Evolutionary conservation across 148 eudicot species (phyloP).

Genomic region (Arbutus unedo): DNA sequence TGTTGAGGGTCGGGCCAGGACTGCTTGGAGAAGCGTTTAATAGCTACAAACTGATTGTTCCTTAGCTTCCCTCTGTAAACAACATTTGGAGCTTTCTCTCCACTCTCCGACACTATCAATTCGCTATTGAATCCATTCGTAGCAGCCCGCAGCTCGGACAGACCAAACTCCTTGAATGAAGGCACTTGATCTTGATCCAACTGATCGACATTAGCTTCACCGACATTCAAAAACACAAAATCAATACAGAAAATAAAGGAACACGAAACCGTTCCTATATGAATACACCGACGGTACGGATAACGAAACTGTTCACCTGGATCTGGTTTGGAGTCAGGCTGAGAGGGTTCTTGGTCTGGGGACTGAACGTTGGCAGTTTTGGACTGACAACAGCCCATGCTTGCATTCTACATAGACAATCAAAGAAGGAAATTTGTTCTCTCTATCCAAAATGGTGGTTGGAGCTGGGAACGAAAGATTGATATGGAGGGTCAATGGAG

Average conservation of each 20-base stretch:
- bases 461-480: neutral
- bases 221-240: constrained; percentile 4
- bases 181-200: constrained; percentile 53
- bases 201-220: constrained; percentile 39
- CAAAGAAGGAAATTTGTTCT: neutral
- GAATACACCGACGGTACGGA: neutral
- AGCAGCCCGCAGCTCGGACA: constrained; percentile 49
- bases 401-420: constrained; percentile 26
- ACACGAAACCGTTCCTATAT: neutral
- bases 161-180: constrained; percentile 45
- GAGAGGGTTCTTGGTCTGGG: constrained; percentile 39
- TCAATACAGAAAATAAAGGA: neutral
- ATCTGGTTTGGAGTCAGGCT: constrained; percentile 46
- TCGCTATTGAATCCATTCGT: constrained; percentile 60
- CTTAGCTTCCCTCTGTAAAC: constrained; percentile 52
- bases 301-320: constrained; percentile 26
- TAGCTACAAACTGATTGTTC: constrained; percentile 41
- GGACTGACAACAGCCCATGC: constrained; percentile 67
- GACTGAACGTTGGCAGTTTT: constrained; percentile 55
- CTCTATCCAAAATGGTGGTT: neutral
- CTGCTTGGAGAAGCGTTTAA: constrained; percentile 55
- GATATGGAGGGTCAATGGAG: constrained; percentile 5
- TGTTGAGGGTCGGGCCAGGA: constrained; percentile 63
- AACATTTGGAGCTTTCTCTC: constrained; percentile 62
- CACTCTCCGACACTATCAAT: constrained; percentile 55